A percentile compares a stretch with the other conserved stretches of the same genome.
Evolutionary conservation across 2,329 filamentous ascomycete genomes (phyloP).

Genomic region (Teratosphaeriaceae sp.): DNA sequence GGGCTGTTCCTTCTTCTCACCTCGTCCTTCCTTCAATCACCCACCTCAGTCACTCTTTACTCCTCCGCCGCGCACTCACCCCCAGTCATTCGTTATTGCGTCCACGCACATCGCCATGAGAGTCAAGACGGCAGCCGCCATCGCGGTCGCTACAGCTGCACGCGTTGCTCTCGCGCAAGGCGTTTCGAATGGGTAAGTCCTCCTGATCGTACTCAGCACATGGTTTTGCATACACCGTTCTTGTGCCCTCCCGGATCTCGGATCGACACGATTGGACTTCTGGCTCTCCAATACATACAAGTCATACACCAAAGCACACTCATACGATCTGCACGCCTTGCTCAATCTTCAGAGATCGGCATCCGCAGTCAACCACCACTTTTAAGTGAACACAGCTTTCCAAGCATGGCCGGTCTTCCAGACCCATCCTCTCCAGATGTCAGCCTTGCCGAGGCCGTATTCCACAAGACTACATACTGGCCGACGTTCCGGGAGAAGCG

Average conservation of each 20-base stretch:
- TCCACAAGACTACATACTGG: not conserved
- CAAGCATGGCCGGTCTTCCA: conserved; percentile 1
- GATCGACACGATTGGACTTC: not conserved
- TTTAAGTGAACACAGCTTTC: not conserved
- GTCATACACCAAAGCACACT: not conserved
- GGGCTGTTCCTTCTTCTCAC: conserved; percentile 6
- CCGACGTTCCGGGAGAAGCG: not conserved
- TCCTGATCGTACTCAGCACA: not conserved
- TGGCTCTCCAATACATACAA: not conserved
- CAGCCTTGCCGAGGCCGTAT: not conserved
- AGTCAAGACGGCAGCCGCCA: conserved; percentile 7
- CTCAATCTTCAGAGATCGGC: not conserved
- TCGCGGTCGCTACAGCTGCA: conserved; percentile 10
- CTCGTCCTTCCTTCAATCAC: not conserved
- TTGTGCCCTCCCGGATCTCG: not conserved
- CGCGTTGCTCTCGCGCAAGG: conserved; percentile 2
- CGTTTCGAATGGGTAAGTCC: conserved; percentile 7
- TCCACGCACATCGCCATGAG: conserved; percentile 8
- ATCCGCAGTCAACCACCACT: not conserved
- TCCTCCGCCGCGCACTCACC: not conserved
- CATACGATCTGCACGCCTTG: not conserved
- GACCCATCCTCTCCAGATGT: not conserved
- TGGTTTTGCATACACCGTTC: not conserved
- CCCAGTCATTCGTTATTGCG: conserved; percentile 4
- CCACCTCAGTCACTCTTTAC: conserved; percentile 21